phyloP scores from a whole-genome alignment of 306 rosid genomes.

The Cucumis melo region DNA sequence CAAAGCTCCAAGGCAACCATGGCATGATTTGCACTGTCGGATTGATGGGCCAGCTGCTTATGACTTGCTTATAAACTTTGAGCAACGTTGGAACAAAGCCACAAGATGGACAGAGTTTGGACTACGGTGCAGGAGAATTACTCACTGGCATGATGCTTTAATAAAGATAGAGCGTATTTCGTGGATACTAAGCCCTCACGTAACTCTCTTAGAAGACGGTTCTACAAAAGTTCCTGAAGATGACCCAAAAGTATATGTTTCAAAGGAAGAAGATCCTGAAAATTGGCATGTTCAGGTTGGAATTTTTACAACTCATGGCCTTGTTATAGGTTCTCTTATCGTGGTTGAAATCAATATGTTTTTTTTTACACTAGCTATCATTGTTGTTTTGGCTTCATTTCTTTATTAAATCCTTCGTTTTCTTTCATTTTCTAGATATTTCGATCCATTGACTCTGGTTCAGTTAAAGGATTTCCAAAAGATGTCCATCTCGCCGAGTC shows the following conservation, averaged over 20 bases:
- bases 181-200: slow-evolving; percentile 75
- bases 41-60: slow-evolving; percentile 96
- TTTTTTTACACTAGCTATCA: slow-evolving; percentile 3
- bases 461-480: slow-evolving; percentile 84
- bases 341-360: background rate
- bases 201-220: slow-evolving; percentile 3
- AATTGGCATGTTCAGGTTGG: slow-evolving; percentile 95
- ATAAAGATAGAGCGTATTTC: slow-evolving; percentile 75
- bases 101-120: slow-evolving; percentile 72
- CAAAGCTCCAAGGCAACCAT: slow-evolving; percentile 82
- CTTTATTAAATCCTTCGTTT: slow-evolving; percentile 11
- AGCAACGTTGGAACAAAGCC: slow-evolving; percentile 85
- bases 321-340: slow-evolving; percentile 7
- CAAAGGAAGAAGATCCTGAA: slow-evolving; percentile 51
- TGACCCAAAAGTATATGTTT: slow-evolving; percentile 38
- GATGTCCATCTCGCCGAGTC: slow-evolving; percentile 20
- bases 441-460: slow-evolving; percentile 90
- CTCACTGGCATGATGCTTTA: slow-evolving; percentile 73
- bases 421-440: slow-evolving; percentile 42
- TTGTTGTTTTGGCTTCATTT: slow-evolving; percentile 6
- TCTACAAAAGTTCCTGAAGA: slow-evolving; percentile 46
- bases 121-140: slow-evolving; percentile 28
- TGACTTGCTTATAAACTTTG: slow-evolving; percentile 86
- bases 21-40: slow-evolving; percentile 96
- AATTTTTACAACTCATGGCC: slow-evolving; percentile 2